Evolutionary conservation across 1,284 basidiomycete species (phyloP), one percentile per base, ranked within the genome.

Genomic region (Gomphus sp.): DNA sequence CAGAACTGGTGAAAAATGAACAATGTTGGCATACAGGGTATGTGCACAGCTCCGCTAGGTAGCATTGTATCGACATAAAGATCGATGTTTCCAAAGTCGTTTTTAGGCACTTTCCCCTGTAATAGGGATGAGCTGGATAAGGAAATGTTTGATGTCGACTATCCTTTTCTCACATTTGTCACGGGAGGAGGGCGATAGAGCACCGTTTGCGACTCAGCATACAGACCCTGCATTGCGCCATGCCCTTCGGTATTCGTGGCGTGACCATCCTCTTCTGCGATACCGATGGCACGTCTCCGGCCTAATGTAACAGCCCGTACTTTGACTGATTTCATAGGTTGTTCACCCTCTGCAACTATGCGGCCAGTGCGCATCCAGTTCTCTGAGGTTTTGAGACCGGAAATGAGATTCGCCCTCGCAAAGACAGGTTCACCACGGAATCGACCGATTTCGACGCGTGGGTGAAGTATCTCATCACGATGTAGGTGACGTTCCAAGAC

Each of bases 61-160:
- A 99, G 79, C 96, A 99, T 99, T 1, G 89, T 87, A 28, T 93
- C 89, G 5, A 91, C 91, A 70, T 97, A 99, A 33, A 99, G 74
- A 73, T 99, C 96, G 63, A 99, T 91, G 70, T 98, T 98, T 22
- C 97, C 97, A 70, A 97, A 99, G 62, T 88, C 84, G 66, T 99
- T 99, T 72, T 90, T 95, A 4, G 94, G 94, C 43, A 99, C 83
- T 68, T 83, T 84, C 22, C 97, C 96, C 90, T 98, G 66, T 53
- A 56, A 34, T 56, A 28, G 53, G 14, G 9, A 50, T 47, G 43
- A 63, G 31, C 56, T 31, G 28, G 28, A 31, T 31, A 5, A 31
- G 28, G 28, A 31, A 31, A 55, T 25, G 56, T 18, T 16, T 25
- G 52, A 9, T 25, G 14, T 48, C 31, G 52, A 49, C 18, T 18